Base-by-base conservation (phyloP, 352 stramenopile genomes). In the Blastocystis sp. region DNA sequence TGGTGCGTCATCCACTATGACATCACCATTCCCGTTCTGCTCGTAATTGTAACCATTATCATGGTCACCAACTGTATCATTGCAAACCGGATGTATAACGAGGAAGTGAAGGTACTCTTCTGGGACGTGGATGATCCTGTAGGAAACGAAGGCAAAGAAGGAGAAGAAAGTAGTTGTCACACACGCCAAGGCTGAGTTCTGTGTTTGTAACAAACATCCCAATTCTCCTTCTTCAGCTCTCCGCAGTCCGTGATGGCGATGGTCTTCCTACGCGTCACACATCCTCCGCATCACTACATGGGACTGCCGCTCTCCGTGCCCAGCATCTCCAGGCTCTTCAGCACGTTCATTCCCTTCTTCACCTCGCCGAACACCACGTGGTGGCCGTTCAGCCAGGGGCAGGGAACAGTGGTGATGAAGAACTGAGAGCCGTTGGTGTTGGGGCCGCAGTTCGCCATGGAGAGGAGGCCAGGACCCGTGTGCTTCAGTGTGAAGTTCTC, bases 401-500 rank as follows among this genome's bases (percentile, higher is more conserved):
- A 34, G 28, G 28, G 28, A 34, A 34, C 28, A 34, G 28, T 34
- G 28, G 28, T 34, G 28, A 34, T 34, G 28, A 34, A 34, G 28
- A 34, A 62, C 90, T 34, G 28, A 34, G 28, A 34, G 28, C 28
- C 28, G 28, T 34, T 34, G 28, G 28, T 34, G 28, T 34, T 89
- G 28, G 88, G 79, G 7, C 93, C 93, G 61, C 92, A 92, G 88
- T 96, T 96, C 7, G 93, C 93, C 93, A 96, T 96, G 81, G 92
- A 94, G 62, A 96, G 88, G 56, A 93, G 93, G 11, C 93, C 93
- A 7, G 92, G 88, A 14, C 92, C 92, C 5, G 45, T 89, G 88
- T 96, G 93, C 17, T 94, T 95, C 88, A 93, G 77, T 92, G 88
- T 94, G 87, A 97, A 97, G 76, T 96, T 92, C 86, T 97, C 94